These are phyloP conservation scores for Aureobasidium zeae DNA, from an alignment of 2,329 filamentous ascomycete genomes.

Conservation along the genomic window DNA sequence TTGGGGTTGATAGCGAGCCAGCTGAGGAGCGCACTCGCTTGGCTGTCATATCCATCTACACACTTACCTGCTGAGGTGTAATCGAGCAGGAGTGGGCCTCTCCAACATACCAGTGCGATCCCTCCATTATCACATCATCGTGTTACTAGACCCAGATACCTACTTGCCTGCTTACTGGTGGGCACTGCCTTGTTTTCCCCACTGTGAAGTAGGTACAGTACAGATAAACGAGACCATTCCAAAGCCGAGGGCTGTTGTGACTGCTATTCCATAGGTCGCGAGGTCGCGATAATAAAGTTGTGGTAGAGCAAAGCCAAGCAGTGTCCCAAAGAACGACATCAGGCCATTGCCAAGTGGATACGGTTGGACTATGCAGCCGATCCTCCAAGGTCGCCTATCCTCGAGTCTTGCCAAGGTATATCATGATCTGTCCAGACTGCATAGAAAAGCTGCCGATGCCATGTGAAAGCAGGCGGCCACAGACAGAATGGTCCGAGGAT, in stretches of 20 bases:
- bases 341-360: too few species aligned
- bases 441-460: too few species aligned
- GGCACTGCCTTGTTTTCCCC: not conserved
- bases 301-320: constrained; percentile 4
- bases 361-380: not conserved
- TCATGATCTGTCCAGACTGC: too few species aligned
- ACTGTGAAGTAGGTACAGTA: not conserved
- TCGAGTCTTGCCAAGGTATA: too few species aligned
- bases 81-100: too few species aligned
- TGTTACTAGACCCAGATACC: not conserved
- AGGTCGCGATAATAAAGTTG: constrained; percentile 6
- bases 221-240: not conserved
- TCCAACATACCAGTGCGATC: not conserved
- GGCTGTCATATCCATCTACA: too few species aligned
- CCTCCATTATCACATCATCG: constrained; percentile 2
- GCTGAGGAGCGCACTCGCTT: not conserved
- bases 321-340: constrained; percentile 2
- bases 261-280: not conserved
- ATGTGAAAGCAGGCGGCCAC: constrained; percentile 11
- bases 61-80: not conserved
- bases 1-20: too few species aligned
- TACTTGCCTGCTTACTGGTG: not conserved
- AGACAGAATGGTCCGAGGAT: not conserved
- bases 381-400: too few species aligned
- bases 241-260: constrained; percentile 1